These are phyloP conservation scores for Bipolaris oryzae DNA, from an alignment of 2,329 filamentous ascomycete genomes.

Conservation along the genomic window DNA sequence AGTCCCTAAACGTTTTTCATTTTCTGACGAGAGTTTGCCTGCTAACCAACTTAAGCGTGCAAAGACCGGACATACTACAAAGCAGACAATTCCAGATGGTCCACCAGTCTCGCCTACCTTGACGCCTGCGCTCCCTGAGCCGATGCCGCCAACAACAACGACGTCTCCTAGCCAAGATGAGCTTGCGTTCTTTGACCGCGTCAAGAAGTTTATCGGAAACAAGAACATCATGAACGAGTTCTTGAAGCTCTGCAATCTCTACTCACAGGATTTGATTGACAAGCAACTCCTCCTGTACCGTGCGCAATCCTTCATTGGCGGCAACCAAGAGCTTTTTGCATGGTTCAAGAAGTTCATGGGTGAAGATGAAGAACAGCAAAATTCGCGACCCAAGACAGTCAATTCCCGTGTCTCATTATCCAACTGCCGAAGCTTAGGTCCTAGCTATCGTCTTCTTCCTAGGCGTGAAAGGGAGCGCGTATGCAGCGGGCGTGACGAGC, in stretches of 20 bases:
- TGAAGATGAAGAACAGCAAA: slow-evolving; percentile 66
- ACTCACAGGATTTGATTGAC: slow-evolving; percentile 90
- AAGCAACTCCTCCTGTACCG: slow-evolving; percentile 81
- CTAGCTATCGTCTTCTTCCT: slow-evolving; percentile 90
- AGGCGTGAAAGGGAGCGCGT: slow-evolving; percentile 88
- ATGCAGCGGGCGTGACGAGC: slow-evolving; percentile 91
- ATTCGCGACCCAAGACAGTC: slow-evolving; percentile 66
- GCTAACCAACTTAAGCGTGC: slow-evolving; percentile 60
- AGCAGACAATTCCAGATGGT: slow-evolving; percentile 64
- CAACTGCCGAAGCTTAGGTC: slow-evolving; percentile 93
- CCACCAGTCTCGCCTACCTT: slow-evolving; percentile 80
- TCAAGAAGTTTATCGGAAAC: slow-evolving; percentile 95
- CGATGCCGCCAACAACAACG: slow-evolving; percentile 76
- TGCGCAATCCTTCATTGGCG: slow-evolving; percentile 83
- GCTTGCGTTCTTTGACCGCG: slow-evolving; percentile 90
- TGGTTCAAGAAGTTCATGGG: slow-evolving; percentile 87
- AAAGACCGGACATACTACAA: slow-evolving; percentile 69
- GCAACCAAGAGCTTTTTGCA: slow-evolving; percentile 83
- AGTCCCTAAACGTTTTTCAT: not conserved
- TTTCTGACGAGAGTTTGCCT: not conserved
- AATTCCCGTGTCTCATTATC: slow-evolving; percentile 86
- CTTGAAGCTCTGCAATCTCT: slow-evolving; percentile 94
- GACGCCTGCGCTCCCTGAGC: slow-evolving; percentile 85
- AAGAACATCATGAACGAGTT: slow-evolving; percentile 94
- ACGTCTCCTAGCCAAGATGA: slow-evolving; percentile 82